Evolutionary conservation across 1,139 yeast species (phyloP), one percentile per base, ranked within the genome.

Genomic region (Yamadazyma mexicana): DNA sequence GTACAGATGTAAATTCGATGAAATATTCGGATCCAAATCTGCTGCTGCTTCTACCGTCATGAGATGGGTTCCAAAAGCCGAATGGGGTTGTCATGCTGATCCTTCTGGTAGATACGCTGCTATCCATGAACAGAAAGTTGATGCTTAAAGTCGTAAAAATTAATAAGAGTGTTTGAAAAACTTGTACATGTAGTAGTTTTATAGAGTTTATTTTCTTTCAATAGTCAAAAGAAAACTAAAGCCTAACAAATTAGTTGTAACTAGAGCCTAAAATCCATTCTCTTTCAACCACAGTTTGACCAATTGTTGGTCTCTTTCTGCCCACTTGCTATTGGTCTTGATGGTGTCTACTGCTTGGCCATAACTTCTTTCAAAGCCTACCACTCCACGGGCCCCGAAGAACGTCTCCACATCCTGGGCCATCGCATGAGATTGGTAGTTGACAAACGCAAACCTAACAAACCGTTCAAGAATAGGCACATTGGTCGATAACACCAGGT

Each of bases 11-110:
- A 87, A 89, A 78, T 92, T 92, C 61, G 98, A 94, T 66, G 94
- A 87, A 56, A 70, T 88, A 56, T 92, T 89, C 83, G 57, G 61
- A 43, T 83, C 88, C 43, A 81, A 85, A 55, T 77, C 81, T 64
- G 92, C 96, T 54, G 98, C 96, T 54, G 98, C 97, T 47, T 71
- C 82, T 35, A 92, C 98, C 17, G 98, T 92, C 46, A 89, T 87
- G 96, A 85, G 98, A 78, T 92, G 99, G 99, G 73, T 92, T 66
- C 99, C 99, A 63, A 92, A 94, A 79, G 98, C 98, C 49, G 98
- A 92, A 68, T 92, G 99, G 99, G 98, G 98, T 49, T 92, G 98
- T 72, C 91, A 91, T 60, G 95, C 84, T 54, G 99, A 92, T 68
- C 98, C 99, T 40, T 86, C 96, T 42, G 99, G 99, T 50, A 87